Base-by-base conservation (phyloP, 768 basidiomycete species). In the Lyophyllum shimeji region DNA sequence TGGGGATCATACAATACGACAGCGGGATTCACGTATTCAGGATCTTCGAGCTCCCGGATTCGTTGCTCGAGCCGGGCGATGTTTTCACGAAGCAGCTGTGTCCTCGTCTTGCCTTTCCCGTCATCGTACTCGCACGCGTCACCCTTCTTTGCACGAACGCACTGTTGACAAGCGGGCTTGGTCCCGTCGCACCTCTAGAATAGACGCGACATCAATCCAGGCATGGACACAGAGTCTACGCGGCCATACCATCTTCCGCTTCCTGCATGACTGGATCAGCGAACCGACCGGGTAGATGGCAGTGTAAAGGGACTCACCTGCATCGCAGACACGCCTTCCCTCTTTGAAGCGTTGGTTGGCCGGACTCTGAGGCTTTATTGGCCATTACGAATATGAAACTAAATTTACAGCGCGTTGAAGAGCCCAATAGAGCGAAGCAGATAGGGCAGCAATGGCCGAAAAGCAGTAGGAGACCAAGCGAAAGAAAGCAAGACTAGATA, bases 121-220 rank as follows among this genome's bases (percentile, higher is more conserved):
- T 92, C 90, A 62, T 92, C 90, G 67, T 91, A 92, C 64, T 89
- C 87, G 69, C 90, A 92, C 11, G 68, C 74, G 2, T 90, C 87
- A 49, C 74, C 75, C 67, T 90, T 90, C 78, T 91, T 91, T 42
- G 89, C 89, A 50, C 86, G 84, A 25, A 76, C 74, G 65, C 90
- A 92, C 65, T 92, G 90, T 59, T 87, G 86, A 59, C 90, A 92
- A 12, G 87, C 80, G 25, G 90, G 90, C 67, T 89, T 90, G 45
- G 64, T 64, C 58, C 89, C 90, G 64, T 91, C 90, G 66, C 90
- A 92, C 71, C 87, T 80, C 90, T 92, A 60, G 8, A n/a, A 57
- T 20, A 51, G 63, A 57, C 51, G 49, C 58, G 33, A 56, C 29
- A 39, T 44, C 42, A 50, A 51, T 37, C 0, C 37, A 58, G 25